Base-by-base conservation (phyloP, 139 green algal genomes). In the Micractinium sp. region DNA sequence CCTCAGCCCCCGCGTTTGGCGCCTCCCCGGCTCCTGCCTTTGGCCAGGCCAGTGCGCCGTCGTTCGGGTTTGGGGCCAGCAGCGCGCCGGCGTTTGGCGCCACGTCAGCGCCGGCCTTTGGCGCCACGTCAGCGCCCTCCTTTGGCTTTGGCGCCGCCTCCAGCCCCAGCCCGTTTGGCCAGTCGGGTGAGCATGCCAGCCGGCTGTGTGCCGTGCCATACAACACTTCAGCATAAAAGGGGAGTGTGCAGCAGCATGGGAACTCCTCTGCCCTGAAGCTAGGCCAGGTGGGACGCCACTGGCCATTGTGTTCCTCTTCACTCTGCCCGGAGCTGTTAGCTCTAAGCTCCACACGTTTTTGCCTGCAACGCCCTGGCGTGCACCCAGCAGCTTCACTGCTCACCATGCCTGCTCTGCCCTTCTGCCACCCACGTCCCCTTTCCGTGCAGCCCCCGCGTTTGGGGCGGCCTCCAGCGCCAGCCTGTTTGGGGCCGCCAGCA, bases 1-100 rank as follows among this genome's bases (percentile, higher is more conserved):
- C 85, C 13, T 77, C 74, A 4, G 88, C 78, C 60, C 47, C 41
- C 9, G 78, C 61, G 1, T 95, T 95, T 85, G 93, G 92, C 19
- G 90, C 85, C 2, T 39, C 87, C 20, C 77, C 78, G 25, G 53
- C 90, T 25, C 85, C 92, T 22, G 94, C 90, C 2, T 96, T 96
- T 93, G 94, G 92, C 33, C 74, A 87, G n/a, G 67, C 88, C 36
- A 85, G 89, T 12, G 66, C 91, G 15, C 81, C 89, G 5, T 91
- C 80, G 0, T 94, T 94, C 80, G 92, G 92, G 16, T 95, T 96
- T 89, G 93, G 92, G 20, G 91, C 86, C 4, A 53, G 89, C 53
- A 91, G 73, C 22, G 78, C 94, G 7, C 90, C 94, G 4, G 92
- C 91, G 25, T 96, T 96, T 85, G 93, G 92, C 16, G 91, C 87